Conservation (phyloP, 2,329 filamentous ascomycete species). For the Trichoderma atrobrunneum region DNA sequence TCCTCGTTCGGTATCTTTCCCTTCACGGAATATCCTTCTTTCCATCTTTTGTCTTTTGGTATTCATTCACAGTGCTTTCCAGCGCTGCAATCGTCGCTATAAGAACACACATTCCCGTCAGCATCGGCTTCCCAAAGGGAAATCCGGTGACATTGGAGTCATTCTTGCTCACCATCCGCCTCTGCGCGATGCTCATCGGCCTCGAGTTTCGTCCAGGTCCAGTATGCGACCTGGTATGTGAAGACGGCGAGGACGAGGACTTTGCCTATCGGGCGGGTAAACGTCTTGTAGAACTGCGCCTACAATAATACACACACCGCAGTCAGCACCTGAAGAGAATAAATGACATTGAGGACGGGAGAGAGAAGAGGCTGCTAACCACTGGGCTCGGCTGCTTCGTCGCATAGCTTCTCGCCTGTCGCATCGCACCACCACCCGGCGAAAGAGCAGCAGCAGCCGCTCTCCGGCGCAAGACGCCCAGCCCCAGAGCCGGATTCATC, state of each 20-base stretch:
- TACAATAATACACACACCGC: slow-evolving; percentile 31
- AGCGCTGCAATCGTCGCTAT: slow-evolving; percentile 18
- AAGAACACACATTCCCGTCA: not conserved
- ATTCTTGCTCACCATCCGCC: slow-evolving; percentile 48
- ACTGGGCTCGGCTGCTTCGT: slow-evolving; percentile 29
- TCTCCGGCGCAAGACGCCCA: not conserved
- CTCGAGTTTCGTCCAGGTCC: slow-evolving; percentile 71
- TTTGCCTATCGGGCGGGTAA: slow-evolving; percentile 70
- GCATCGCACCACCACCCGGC: not conserved
- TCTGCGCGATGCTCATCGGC: slow-evolving; percentile 63
- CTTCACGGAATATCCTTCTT: not conserved
- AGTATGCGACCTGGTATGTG: slow-evolving; percentile 76
- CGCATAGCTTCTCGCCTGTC: slow-evolving; percentile 25
- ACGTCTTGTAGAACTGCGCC: slow-evolving; percentile 71
- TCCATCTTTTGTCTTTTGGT: not conserved
- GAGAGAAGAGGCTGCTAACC: slow-evolving; percentile 25
- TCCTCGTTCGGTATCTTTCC: not conserved
- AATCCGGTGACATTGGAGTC: not conserved
- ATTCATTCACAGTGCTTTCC: slow-evolving; percentile 16
- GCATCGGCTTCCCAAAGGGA: not conserved
- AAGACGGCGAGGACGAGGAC: slow-evolving; percentile 71
- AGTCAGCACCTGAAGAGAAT: not conserved
- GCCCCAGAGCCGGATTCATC: slow-evolving; percentile 5
- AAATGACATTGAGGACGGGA: no score
- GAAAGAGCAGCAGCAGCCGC: not conserved